Evolutionary conservation across 2,329 filamentous ascomycete genomes (phyloP), one percentile per base, ranked within the genome.

Genomic region (Colletotrichum theobromicola): DNA sequence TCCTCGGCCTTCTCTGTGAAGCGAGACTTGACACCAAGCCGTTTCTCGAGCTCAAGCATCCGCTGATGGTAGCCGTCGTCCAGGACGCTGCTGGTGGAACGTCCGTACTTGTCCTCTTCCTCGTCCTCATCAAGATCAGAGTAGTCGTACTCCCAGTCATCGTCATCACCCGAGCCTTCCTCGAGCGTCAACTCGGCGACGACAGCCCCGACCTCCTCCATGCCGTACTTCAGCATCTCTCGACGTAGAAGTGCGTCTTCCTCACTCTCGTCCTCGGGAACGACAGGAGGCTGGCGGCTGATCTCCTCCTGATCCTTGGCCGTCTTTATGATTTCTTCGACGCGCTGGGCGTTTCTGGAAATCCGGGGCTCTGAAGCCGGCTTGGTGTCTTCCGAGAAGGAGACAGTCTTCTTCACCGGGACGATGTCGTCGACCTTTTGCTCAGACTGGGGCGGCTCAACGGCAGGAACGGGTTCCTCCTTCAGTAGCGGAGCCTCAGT

Each of bases 161-260:
- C 84, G 10, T 91, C 88, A 21, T 88, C 85, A 3, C 87, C 88
- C 15, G 88, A 87, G 28, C 88, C 90, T 74, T 96, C 93, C 76
- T 98, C 95, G 3, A 98, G 84, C 72, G 97, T 91, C 60, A 99
- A 90, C 84, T 98, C 95, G 18, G 97, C 97, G 18, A 99, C 97
- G 4, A 99, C 94, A 46, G 95, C 92, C 5, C 95, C 95, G 72
- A 99, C 93, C 82, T 98, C 96, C 58, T 93, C 93, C 83, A 98
- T 89, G 75, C 94, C 93, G 81, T 98, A 99, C 76, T 94, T 90
- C 9, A 98, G 88, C 96, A 99, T 98, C 80, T 98, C 93, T 72
- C 93, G 91, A 7, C 97, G 93, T 28, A 98, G 84, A 35, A 90
- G 90, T 5, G 95, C 94, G 76, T 98, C 96, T 77, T 98, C 95